Conservation (phyloP, 2,329 filamentous ascomycete species). For the Cordyceps farinosa region DNA sequence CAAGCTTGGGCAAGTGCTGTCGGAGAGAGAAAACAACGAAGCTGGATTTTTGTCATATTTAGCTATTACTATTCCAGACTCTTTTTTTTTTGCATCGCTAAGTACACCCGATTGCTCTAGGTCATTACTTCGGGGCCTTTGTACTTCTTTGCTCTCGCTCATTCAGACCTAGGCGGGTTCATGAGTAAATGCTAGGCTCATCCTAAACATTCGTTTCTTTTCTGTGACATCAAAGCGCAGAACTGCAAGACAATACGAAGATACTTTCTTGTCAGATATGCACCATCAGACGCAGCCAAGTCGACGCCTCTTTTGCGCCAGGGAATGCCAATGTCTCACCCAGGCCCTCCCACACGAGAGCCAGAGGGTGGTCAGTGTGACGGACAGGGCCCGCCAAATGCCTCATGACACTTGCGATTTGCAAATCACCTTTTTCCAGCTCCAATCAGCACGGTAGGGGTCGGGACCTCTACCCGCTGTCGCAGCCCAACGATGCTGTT, state of each 20-base stretch:
- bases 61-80: neutral
- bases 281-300: neutral
- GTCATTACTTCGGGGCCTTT: no score
- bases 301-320: slow-evolving; percentile 8
- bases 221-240: neutral
- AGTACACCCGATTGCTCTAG: no score
- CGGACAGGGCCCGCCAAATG: neutral
- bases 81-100: no score
- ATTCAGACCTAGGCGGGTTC: no score
- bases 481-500: neutral
- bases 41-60: neutral
- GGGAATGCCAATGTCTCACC: slow-evolving; percentile 19
- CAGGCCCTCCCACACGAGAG: slow-evolving; percentile 12
- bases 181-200: neutral
- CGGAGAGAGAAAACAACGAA: neutral
- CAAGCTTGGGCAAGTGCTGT: neutral
- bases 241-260: slow-evolving; percentile 13
- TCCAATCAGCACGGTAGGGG: neutral
- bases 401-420: slow-evolving; percentile 8
- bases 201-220: neutral
- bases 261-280: slow-evolving; percentile 18
- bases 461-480: slow-evolving; percentile 11
- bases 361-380: slow-evolving; percentile 14
- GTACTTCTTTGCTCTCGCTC: no score
- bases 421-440: neutral